Conservation (phyloP, 1,284 basidiomycete species). For the Hemileia vastatrix region DNA sequence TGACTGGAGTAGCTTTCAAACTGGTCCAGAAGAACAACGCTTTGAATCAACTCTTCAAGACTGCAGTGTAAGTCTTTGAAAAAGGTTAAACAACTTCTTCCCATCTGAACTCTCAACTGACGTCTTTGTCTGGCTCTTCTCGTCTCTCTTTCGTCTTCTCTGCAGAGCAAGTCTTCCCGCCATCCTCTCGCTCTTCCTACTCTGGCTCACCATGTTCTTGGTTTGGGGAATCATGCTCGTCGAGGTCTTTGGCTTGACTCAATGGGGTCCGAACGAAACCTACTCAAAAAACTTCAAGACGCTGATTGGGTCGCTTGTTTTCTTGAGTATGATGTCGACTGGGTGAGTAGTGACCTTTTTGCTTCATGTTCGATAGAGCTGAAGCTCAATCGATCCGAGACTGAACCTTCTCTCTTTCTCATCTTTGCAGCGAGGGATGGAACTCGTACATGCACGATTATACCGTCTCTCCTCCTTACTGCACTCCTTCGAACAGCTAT, state of each 20-base stretch:
- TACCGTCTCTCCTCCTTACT: slow-evolving; percentile 62
- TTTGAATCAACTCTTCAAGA: slow-evolving; percentile 93
- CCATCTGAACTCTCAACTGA: neutral
- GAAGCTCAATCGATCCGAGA: too few species aligned
- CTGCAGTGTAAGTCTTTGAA: slow-evolving; percentile 66
- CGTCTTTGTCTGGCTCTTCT: slow-evolving; percentile 8
- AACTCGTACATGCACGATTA: slow-evolving; percentile 90
- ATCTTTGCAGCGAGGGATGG: slow-evolving; percentile 70
- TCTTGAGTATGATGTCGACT: slow-evolving; percentile 57
- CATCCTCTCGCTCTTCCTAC: slow-evolving; percentile 70
- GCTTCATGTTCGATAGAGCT: neutral
- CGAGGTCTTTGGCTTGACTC: slow-evolving; percentile 86
- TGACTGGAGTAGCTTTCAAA: slow-evolving; percentile 87
- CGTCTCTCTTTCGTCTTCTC: neutral
- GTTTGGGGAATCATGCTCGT: slow-evolving; percentile 83
- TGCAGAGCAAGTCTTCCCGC: slow-evolving; percentile 71
- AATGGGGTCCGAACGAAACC: slow-evolving; percentile 64
- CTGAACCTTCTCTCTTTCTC: slow-evolving; percentile 71
- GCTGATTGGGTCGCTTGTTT: slow-evolving; percentile 69
- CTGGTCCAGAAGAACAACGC: slow-evolving; percentile 78
- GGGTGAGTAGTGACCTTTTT: slow-evolving; percentile 41
- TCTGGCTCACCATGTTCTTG: slow-evolving; percentile 85
- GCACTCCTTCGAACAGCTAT: slow-evolving; percentile 56
- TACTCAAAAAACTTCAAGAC: slow-evolving; percentile 70
- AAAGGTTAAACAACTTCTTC: too few species aligned